Percentiles rank a stretch among this genome's conserved stretches.
Conservation (phyloP, 352 stramenopile genomes). For the Phytophthora sp. region DNA sequence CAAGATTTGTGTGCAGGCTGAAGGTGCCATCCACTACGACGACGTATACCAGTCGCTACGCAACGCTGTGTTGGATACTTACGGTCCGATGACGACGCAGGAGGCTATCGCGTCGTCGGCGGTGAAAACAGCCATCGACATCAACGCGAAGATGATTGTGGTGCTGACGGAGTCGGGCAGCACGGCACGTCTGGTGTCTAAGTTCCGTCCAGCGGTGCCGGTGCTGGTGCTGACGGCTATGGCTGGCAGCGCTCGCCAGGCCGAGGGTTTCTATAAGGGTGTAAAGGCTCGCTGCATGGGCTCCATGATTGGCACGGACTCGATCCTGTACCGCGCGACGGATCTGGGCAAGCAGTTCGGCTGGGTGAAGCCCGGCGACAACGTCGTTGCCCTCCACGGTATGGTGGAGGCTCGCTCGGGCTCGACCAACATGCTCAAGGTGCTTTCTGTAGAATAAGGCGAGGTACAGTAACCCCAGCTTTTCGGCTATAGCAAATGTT, state of each 20-base stretch:
- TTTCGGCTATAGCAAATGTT: conserved; percentile 9
- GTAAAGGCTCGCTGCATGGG: conserved; percentile 74
- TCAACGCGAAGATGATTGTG: conserved; percentile 96
- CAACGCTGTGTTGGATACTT: conserved; percentile 72
- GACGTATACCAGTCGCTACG: conserved; percentile 82
- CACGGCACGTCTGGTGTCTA: conserved; percentile 94
- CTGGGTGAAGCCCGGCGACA: conserved; percentile 89
- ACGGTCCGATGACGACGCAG: conserved; percentile 76
- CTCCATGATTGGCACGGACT: conserved; percentile 92
- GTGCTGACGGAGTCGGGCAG: conserved; percentile 96
- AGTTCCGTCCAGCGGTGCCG: conserved; percentile 92
- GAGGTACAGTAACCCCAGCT: neutral
- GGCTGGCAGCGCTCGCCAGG: conserved; percentile 64
- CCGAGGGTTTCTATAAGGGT: conserved; percentile 75
- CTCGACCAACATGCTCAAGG: conserved; percentile 93
- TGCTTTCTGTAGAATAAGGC: conserved; percentile 85
- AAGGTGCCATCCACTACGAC: conserved; percentile 92
- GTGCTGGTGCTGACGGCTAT: conserved; percentile 69
- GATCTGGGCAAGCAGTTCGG: conserved; percentile 88
- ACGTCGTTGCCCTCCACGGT: conserved; percentile 90
- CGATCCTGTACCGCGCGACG: conserved; percentile 88
- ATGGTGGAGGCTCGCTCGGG: conserved; percentile 88
- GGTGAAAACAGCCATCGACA: conserved; percentile 98
- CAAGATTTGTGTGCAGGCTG: conserved; percentile 92
- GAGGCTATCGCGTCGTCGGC: conserved; percentile 97